Base-by-base conservation (phyloP, 306 rosid species). In the Glycine tomentella region DNA sequence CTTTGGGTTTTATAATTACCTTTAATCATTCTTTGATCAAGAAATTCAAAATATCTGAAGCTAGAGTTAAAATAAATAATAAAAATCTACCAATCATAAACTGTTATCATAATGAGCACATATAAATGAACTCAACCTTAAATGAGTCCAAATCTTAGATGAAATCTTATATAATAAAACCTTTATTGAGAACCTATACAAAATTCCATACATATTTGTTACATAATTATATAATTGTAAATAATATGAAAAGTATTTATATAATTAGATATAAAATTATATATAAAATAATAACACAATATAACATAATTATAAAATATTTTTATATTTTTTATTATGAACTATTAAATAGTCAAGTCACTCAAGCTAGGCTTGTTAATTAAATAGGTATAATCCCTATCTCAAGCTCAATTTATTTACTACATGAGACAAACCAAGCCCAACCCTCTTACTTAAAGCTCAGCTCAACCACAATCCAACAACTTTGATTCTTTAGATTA, bases 401-500 rank as follows among this genome's bases (percentile, higher is more conserved):
- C 66, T 66, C 40, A 38, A 42, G 52, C n/a, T 77, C 3, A 8
- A 40, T 52, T 77, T 38, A 12, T 38, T 66, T 17, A 15, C n/a
- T 8, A 52, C 9, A 66, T 2, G 63, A 36, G 44, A 77, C 46
- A 38, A 40, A 45, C 50, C 56, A 44, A 70, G 33, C 34, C 44
- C 2, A 16, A 48, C 10, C 44, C 40, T 78, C 34, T 34, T 62
- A 53, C 44, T 67, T 17, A 59, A 70, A 34, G 72, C 62, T 34
- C 25, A 61, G 78, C 65, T 61, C 63, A 61, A 49, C 72, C 64
- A 80, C 36, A 56, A 2, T 17, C 69, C 40, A 44, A 49, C 40
- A 64, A 55, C 17, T 36, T 53, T 45, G 65, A 16, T 49, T 71
- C 70, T 61, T 71, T 12, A 80, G 25, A 50, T 61, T 48, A 10